Base-by-base conservation (phyloP, 129 eudicot genomes). In the Escallonia herrerae region DNA sequence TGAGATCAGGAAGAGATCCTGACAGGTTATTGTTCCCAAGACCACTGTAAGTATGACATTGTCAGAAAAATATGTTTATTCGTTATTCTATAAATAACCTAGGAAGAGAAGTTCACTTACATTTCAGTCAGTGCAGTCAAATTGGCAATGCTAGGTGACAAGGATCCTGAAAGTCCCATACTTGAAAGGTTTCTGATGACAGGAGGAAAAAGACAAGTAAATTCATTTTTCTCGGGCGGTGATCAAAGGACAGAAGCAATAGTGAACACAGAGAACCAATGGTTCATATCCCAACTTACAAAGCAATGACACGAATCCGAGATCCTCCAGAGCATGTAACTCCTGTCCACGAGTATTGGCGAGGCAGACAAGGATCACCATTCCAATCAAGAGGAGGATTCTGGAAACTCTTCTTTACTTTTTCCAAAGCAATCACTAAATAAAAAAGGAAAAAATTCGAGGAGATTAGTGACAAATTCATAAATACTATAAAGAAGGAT, bases 331-430 rank as follows among this genome's bases (percentile, higher is more conserved):
- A 81, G 75, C 99, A 94, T 65, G 86, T 78, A 51, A 94, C 71
- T 64, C 99, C 96, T 15, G 87, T 83, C 97, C 99, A 94, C 33
- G 96, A 45, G 80, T 86, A 86, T 52, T 69, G 81, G 51, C 71
- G 83, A 4, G 99, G 99, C 62, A 81, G 80, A 86, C 96, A 94
- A 43, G 99, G 99, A 81, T 94, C 99, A 40, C 99, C 99, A 63
- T 64, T 76, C 99, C 97, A 89, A 79, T 89, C 99, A 49, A 77
- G 71, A n/a, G 99, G 99, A 57, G 91, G 86, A 71, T 86, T 86
- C 65, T 53, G 66, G 74, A 94, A 87, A 69, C 88, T 68, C 51
- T 63, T 66, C 71, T 83, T 94, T 73, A 94, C 41, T n/a, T 49
- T 58, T 64, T 69, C 74, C 86, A 94, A 65, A 3, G 82, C 90